Evolutionary conservation across 2,329 filamentous ascomycete genomes (phyloP).

Genomic region (Colletotrichum sp.): DNA sequence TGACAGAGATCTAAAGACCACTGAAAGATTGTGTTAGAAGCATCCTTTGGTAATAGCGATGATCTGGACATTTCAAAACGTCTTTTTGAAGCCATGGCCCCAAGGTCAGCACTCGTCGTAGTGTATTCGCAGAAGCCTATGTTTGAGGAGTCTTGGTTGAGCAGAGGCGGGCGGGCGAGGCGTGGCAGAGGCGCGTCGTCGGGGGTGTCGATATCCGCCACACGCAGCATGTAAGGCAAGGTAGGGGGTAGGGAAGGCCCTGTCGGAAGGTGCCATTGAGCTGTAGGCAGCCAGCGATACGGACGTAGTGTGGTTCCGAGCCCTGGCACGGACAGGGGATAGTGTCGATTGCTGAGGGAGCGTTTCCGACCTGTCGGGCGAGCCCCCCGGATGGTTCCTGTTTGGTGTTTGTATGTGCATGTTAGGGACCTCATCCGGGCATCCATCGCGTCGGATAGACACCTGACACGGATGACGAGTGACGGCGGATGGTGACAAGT

Average conservation of each 20-base stretch:
- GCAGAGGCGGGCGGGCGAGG: background rate
- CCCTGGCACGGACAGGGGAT: slow-evolving; percentile 15
- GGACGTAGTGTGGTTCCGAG: slow-evolving; percentile 16
- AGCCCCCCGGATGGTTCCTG: background rate
- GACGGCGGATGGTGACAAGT: background rate
- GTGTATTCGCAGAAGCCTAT: background rate
- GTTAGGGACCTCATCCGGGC: background rate
- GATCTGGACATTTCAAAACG: background rate
- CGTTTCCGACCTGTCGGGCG: slow-evolving; percentile 13
- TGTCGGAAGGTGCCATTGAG: slow-evolving; percentile 5
- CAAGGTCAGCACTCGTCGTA: background rate
- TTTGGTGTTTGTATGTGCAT: background rate
- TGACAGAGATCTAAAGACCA: background rate
- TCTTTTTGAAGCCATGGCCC: background rate
- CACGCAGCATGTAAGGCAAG: background rate
- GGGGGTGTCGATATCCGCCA: background rate
- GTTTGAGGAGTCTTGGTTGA: background rate
- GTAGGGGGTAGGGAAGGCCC: background rate
- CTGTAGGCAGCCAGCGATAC: slow-evolving; percentile 19
- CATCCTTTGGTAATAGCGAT: background rate
- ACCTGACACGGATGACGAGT: background rate
- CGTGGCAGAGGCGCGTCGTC: background rate
- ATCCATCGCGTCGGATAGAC: background rate
- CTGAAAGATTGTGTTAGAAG: background rate
- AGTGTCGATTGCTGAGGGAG: background rate